A percentile compares a stretch with the other conserved stretches of the same genome.
phyloP scores from a whole-genome alignment of 257 asterid genomes.

The Solanum ossicruentum region DNA sequence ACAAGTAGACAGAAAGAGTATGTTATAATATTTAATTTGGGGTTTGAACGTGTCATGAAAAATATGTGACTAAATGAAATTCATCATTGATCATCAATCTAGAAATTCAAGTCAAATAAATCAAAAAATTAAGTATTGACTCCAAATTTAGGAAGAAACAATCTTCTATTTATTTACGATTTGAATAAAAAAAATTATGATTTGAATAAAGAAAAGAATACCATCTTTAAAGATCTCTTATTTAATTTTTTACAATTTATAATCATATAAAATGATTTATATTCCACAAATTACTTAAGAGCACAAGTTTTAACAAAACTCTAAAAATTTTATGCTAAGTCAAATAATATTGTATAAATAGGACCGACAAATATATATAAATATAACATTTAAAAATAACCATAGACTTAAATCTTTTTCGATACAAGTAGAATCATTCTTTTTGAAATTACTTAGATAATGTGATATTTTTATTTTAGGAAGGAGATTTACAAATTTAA shows the following conservation, averaged over 20 bases:
- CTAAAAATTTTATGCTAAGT: too few species aligned
- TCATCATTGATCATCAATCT: not conserved
- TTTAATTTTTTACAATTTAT: not conserved
- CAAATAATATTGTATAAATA: too few species aligned
- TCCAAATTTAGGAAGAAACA: not conserved
- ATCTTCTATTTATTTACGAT: not conserved
- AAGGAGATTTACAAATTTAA: not conserved
- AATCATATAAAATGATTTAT: too few species aligned
- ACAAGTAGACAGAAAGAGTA: too few species aligned
- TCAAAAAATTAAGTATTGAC: not conserved
- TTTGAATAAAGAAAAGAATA: not conserved
- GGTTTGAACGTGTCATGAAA: not conserved
- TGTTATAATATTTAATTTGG: too few species aligned
- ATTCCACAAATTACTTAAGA: too few species aligned
- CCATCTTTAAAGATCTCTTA: not conserved
- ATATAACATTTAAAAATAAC: not conserved
- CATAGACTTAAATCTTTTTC: not conserved
- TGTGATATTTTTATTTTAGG: not conserved
- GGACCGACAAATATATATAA: too few species aligned
- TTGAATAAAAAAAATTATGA: not conserved
- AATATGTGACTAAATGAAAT: not conserved
- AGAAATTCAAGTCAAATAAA: not conserved
- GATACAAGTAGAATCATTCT: not conserved
- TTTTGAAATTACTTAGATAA: not conserved
- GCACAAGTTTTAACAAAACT: too few species aligned